Evolutionary conservation across 2,329 filamentous ascomycete species (phyloP), one percentile per base, ranked within the genome.

Genomic region (Pleomassaria siparia): DNA sequence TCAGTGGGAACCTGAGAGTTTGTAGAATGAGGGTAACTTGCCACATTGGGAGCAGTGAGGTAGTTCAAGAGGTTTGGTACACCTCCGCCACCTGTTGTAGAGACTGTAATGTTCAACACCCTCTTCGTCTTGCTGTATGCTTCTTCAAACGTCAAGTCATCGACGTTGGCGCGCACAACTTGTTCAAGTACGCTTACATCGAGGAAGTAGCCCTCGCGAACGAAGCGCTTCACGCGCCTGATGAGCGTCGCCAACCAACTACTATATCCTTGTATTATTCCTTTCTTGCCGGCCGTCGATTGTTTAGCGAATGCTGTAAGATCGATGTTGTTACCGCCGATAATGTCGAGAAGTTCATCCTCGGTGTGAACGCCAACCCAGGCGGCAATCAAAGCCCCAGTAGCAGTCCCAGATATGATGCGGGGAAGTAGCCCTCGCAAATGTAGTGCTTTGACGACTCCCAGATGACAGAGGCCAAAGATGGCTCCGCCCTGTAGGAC

Each of bases 121-220:
- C 90, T 80, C 64, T 94, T 94, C 30, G 90, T 96, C 51, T 84
- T 83, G 43, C 85, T 82, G 63, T 91, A 96, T 0, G 92, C 92
- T 72, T 96, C 92, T 69, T 95, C 89, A 63, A 97, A 97, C 0
- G 91, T 96, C 52, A 95, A 68, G 60, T 96, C 88, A 9, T 91
- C 91, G 12, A 96, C 85, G 57, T 96, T 95, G 12, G 86, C 84
- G 47, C 87, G 81, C 12, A 96, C 87, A 57, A 89, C 92, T 49
- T 91, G 83, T 64, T 95, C 90, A 37, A 97, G 73, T 9, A 95
- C 86, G 32, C 80, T 83, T 3, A 89, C 83, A 66, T 96, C 91
- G 24, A 95, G 79, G 49, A 96, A 88, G 63, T 95, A 90, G 0
- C 91, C 91, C 57, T 91, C 86, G 30, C 77, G 77, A 41, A 85